Evolutionary conservation across 306 rosid genomes (phyloP).

Genomic region (Phaseolus lunatus): DNA sequence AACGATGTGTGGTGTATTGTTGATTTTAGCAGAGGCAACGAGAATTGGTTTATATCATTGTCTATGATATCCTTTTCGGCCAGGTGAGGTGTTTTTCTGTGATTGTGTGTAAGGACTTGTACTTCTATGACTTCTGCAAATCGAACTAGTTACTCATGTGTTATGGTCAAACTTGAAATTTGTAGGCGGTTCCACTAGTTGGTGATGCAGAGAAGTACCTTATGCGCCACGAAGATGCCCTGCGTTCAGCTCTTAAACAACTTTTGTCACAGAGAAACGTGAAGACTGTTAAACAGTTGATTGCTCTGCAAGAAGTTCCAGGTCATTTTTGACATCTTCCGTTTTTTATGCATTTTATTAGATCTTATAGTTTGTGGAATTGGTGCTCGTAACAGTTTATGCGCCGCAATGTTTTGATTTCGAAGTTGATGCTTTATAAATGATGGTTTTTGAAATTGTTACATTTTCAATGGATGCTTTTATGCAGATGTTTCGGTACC

Average conservation of each 20-base stretch:
- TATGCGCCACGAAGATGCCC: conserved; percentile 58
- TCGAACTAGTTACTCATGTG: not conserved
- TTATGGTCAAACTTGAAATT: conserved; percentile 20
- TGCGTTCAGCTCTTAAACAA: conserved; percentile 60
- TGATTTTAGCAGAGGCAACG: conserved; percentile 64
- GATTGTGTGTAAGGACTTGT: not conserved
- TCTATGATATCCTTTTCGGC: conserved; percentile 89
- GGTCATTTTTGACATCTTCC: conserved; percentile 52
- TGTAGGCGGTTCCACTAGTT: conserved; percentile 60
- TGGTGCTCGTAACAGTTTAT: not conserved
- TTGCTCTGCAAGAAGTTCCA: conserved; percentile 59
- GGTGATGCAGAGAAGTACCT: conserved; percentile 91
- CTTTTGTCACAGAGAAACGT: conserved; percentile 64
- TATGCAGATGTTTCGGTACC: conserved; percentile 72
- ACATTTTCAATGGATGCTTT: conserved; percentile 11
- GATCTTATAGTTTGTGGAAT: not conserved
- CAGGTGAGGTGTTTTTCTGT: conserved; percentile 55
- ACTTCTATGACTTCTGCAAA: not conserved
- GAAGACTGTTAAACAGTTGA: conserved; percentile 65
- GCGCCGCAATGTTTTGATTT: not conserved
- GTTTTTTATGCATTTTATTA: not conserved
- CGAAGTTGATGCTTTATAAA: not conserved
- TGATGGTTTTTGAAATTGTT: not conserved
- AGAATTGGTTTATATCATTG: conserved; percentile 74
- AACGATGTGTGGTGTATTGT: not conserved